phyloP scores from a whole-genome alignment of 1,284 basidiomycete species.

The Boletus subluridellus region DNA sequence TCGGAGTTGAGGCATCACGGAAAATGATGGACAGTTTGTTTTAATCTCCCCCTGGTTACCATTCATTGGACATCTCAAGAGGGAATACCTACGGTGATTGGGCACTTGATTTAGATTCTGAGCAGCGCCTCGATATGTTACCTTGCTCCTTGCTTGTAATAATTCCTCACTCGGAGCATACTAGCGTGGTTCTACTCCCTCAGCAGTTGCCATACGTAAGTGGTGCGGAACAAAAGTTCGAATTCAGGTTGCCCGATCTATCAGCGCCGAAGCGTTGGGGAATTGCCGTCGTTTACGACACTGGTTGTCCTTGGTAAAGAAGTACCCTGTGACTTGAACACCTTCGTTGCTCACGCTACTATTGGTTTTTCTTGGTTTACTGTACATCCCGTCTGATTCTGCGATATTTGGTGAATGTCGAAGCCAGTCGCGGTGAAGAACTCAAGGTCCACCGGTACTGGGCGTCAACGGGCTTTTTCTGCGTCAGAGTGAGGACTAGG shows the following conservation, averaged over 20 bases:
- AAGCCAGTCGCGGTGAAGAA: conserved; percentile 19
- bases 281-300: conserved; percentile 19
- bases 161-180: conserved; percentile 10
- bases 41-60: conserved; percentile 31
- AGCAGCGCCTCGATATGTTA: conserved; percentile 15
- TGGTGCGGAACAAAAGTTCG: background rate
- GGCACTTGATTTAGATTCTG: conserved; percentile 8
- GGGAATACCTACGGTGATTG: conserved; percentile 4
- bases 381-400: background rate
- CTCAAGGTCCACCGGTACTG: conserved; percentile 6
- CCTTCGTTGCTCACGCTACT: background rate
- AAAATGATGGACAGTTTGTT: conserved; percentile 67
- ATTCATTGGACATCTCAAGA: conserved; percentile 4
- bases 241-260: background rate
- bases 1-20: conserved; percentile 79
- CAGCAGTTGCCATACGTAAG: background rate
- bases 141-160: conserved; percentile 4
- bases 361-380: background rate
- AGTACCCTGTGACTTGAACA: conserved; percentile 5
- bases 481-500: conserved; percentile 28
- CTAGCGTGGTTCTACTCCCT: background rate
- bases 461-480: conserved; percentile 33
- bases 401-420: conserved; percentile 18
- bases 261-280: background rate
- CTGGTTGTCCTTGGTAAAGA: background rate